Conservation (phyloP, 2,329 filamentous ascomycete genomes). For the Trichoderma koningiopsis region DNA sequence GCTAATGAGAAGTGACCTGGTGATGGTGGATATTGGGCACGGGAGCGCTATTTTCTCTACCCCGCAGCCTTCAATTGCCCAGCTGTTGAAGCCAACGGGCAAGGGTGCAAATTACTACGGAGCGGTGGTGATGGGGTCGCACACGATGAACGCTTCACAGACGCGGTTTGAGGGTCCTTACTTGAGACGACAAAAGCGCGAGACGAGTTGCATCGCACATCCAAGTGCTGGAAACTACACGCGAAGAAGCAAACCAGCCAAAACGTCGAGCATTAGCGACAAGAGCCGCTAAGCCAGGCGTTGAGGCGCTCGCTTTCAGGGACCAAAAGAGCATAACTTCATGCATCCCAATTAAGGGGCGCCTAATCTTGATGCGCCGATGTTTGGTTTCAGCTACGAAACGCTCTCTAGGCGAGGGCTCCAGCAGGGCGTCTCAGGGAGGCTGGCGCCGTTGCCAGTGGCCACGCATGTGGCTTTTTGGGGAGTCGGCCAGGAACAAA, state of each 20-base stretch:
- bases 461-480: conserved; percentile 21
- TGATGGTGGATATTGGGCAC: conserved; percentile 20
- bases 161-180: conserved; percentile 4
- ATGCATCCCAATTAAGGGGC: conserved; percentile 15
- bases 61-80: conserved; percentile 13
- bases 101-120: conserved; percentile 11
- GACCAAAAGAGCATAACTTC: conserved; percentile 3
- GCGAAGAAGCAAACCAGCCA: not conserved
- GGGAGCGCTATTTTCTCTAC: conserved; percentile 24
- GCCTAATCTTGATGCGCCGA: not conserved
- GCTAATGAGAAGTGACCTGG: conserved; percentile 13
- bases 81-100: not conserved
- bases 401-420: not conserved
- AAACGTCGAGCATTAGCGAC: not conserved
- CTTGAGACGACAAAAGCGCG: not conserved
- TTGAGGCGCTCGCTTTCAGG: not conserved
- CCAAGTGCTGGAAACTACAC: not conserved
- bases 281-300: not conserved
- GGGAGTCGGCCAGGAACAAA: conserved; percentile 4
- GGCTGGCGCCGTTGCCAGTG: conserved; percentile 17
- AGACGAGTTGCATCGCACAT: not conserved
- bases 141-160: conserved; percentile 3
- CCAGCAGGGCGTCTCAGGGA: conserved; percentile 13
- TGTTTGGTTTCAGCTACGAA: conserved; percentile 21
- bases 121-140: conserved; percentile 15